These are phyloP conservation scores for Colletotrichum spinosum DNA, from an alignment of 2,329 filamentous ascomycete genomes.

Conservation along the genomic window DNA sequence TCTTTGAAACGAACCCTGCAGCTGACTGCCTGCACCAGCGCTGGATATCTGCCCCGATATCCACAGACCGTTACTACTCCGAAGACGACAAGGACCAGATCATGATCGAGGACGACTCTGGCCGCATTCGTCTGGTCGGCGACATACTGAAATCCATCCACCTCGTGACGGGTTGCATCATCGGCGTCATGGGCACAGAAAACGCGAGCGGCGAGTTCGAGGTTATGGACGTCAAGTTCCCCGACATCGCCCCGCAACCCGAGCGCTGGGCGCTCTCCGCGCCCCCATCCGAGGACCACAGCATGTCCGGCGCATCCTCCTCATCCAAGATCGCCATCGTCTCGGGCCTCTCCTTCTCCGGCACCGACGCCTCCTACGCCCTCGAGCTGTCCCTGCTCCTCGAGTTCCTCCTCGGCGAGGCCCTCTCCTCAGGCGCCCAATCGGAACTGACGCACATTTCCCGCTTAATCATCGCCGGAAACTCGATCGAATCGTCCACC, in stretches of 20 bases:
- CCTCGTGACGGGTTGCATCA: constrained; percentile 91
- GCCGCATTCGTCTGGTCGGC: constrained; percentile 84
- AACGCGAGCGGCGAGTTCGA: constrained; percentile 93
- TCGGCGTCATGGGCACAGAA: constrained; percentile 95
- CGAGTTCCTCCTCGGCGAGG: constrained; percentile 90
- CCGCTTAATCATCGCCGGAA: constrained; percentile 90
- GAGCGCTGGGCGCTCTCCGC: constrained; percentile 80
- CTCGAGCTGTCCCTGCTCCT: constrained; percentile 81
- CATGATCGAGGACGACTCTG: constrained; percentile 96
- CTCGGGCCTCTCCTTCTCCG: constrained; percentile 87
- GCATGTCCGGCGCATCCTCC: constrained; percentile 66
- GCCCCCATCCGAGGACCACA: constrained; percentile 56
- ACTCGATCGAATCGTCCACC: constrained; percentile 74
- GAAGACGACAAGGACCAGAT: constrained; percentile 71
- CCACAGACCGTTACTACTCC: constrained; percentile 80
- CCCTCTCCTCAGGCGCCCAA: constrained; percentile 71
- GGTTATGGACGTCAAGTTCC: constrained; percentile 88
- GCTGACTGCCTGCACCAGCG: constrained; percentile 64
- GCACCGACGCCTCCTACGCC: constrained; percentile 76
- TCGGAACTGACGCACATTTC: constrained; percentile 75
- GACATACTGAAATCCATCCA: constrained; percentile 73
- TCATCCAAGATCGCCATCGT: constrained; percentile 79
- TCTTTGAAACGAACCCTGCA: background rate
- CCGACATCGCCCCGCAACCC: constrained; percentile 86
- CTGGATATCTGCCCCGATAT: constrained; percentile 87